phyloP scores from a whole-genome alignment of 2,329 filamentous ascomycete genomes.

The Trichoderma asperellum region DNA sequence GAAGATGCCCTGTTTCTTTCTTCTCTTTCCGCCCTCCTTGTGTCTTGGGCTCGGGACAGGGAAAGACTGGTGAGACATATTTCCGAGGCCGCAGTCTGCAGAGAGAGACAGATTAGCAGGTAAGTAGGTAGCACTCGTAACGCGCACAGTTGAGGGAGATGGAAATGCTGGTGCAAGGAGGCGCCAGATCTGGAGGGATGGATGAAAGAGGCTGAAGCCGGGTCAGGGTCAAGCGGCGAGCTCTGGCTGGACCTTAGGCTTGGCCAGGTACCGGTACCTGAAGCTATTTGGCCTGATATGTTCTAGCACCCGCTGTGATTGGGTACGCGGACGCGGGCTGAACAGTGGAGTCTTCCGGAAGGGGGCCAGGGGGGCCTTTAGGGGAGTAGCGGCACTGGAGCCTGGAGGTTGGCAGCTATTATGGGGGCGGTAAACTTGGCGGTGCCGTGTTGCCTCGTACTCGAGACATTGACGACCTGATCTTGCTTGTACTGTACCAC shows the following conservation, averaged over 20 bases:
- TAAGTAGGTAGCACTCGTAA: background rate
- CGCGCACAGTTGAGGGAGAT: background rate
- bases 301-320: background rate
- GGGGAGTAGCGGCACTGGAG: background rate
- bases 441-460: background rate
- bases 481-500: background rate
- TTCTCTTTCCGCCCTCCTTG: background rate
- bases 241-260: background rate
- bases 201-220: conserved; percentile 14
- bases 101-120: background rate
- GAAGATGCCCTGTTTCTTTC: conserved; percentile 2
- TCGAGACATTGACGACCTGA: background rate
- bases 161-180: background rate
- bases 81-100: background rate
- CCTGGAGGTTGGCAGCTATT: background rate
- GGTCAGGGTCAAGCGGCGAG: background rate
- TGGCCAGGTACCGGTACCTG: conserved; percentile 3
- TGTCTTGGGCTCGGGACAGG: background rate
- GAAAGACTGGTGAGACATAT: conserved; percentile 3
- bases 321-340: conserved; percentile 11
- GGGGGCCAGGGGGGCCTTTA: background rate
- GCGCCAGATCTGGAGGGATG: background rate
- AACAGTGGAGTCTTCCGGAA: conserved; percentile 23
- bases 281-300: background rate
- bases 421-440: background rate